Percentiles rank a stretch among this genome's conserved stretches.
Conservation (phyloP, 2,329 filamentous ascomycete species). For the Ophiocordyceps unilateralis region DNA sequence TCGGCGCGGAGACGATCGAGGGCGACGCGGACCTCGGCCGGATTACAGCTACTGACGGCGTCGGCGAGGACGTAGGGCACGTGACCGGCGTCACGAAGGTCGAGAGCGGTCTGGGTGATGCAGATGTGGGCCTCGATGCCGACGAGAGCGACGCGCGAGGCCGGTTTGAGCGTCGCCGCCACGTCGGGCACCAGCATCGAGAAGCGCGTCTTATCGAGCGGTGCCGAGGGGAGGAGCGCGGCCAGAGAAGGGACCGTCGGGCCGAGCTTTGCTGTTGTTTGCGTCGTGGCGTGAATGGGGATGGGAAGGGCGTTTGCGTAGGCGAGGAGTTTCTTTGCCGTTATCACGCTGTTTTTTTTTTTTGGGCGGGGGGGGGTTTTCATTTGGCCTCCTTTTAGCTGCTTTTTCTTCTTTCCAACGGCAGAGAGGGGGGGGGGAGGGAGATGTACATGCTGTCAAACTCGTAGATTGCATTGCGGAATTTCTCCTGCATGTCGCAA, state of each 20-base stretch:
- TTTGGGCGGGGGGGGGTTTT: not conserved
- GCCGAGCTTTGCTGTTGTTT: constrained; percentile 64
- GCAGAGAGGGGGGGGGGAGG: not conserved
- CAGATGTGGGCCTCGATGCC: constrained; percentile 93
- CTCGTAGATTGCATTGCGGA: constrained; percentile 65
- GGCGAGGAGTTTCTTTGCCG: constrained; percentile 50
- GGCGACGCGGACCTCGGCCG: constrained; percentile 64
- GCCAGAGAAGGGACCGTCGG: constrained; percentile 59
- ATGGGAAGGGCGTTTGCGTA: constrained; percentile 50
- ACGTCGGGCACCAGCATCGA: constrained; percentile 69
- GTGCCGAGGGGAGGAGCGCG: constrained; percentile 30
- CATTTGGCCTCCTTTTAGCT: not conserved
- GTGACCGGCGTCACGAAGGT: constrained; percentile 59
- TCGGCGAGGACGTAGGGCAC: constrained; percentile 77
- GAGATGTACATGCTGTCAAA: constrained; percentile 58
- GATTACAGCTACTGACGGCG: constrained; percentile 76
- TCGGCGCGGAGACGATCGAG: constrained; percentile 57
- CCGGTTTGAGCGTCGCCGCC: constrained; percentile 16
- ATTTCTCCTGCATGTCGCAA: constrained; percentile 92
- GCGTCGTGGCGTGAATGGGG: constrained; percentile 74
- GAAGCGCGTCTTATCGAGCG: constrained; percentile 78
- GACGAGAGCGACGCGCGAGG: constrained; percentile 54
- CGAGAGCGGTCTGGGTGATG: constrained; percentile 79
- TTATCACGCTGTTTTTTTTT: constrained; percentile 29
- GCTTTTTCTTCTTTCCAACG: no score